Conservation (phyloP, 805 yeast genomes). For the Saturnispora diversa region DNA sequence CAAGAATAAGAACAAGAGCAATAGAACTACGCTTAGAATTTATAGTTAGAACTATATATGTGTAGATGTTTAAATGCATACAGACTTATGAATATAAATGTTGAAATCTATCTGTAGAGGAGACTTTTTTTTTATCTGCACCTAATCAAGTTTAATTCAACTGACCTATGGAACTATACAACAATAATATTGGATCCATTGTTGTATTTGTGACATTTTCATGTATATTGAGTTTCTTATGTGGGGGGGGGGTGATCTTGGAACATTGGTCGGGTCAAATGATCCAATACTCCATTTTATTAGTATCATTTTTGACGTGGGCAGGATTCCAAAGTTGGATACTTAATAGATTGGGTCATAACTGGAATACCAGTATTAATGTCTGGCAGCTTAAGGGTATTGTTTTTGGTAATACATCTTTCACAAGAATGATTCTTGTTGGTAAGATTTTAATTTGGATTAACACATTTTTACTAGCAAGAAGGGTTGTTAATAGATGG, state of each 20-base stretch:
- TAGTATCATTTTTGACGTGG: background rate
- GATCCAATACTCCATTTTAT: background rate
- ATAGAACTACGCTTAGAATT: no score
- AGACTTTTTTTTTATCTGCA: no score
- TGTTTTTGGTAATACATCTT: background rate
- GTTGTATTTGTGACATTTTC: background rate
- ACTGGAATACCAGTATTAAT: conserved; percentile 2
- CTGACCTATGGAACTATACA: no score
- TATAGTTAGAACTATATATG: no score
- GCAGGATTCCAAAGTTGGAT: background rate
- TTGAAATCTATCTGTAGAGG: no score
- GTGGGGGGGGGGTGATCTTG: background rate
- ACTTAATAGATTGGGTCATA: background rate
- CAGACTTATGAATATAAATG: no score
- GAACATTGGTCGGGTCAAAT: conserved; percentile 1
- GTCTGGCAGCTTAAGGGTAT: background rate
- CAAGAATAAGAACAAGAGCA: no score
- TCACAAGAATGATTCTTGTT: conserved; percentile 1
- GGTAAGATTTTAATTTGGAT: conserved; percentile 8
- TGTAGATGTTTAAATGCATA: no score
- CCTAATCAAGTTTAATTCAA: no score
- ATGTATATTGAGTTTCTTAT: background rate
- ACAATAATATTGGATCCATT: no score
- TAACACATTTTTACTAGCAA: background rate
- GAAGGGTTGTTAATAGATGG: conserved; percentile 6